phyloP scores from a whole-genome alignment of 257 asterid species.

The Lycium ferocissimum region DNA sequence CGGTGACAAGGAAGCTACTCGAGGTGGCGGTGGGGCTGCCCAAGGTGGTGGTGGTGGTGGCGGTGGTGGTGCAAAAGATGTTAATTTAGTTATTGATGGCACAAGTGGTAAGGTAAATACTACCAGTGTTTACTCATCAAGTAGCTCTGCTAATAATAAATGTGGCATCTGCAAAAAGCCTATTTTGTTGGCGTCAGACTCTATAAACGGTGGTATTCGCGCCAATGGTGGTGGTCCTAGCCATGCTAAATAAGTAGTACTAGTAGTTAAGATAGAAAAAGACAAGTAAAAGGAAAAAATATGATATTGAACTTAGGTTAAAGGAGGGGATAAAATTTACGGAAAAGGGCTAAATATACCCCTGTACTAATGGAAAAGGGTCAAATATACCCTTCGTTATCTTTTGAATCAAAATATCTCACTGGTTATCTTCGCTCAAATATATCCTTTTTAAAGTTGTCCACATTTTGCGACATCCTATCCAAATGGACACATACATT shows the following conservation, averaged over 20 bases:
- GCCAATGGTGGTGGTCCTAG: neutral
- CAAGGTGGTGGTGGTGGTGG: neutral
- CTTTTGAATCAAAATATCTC: too few relatives aligned
- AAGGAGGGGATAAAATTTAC: too few relatives aligned
- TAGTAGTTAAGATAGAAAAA: too few relatives aligned
- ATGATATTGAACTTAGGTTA: too few relatives aligned
- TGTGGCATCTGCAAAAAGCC: neutral
- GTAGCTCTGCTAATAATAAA: neutral
- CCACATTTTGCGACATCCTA: too few relatives aligned
- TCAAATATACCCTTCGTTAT: too few relatives aligned
- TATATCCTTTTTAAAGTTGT: too few relatives aligned
- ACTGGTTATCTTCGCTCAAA: too few relatives aligned
- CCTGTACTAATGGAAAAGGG: too few relatives aligned
- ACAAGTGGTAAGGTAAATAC: conserved; percentile 5
- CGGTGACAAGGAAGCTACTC: neutral
- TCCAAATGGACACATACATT: too few relatives aligned
- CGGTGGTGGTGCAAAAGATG: conserved; percentile 15
- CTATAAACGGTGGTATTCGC: neutral
- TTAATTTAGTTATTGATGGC: neutral
- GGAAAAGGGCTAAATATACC: too few relatives aligned
- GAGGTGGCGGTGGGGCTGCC: neutral
- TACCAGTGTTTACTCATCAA: neutral
- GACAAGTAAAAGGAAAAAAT: too few relatives aligned
- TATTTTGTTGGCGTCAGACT: neutral
- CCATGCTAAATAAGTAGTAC: neutral